These are phyloP conservation scores for Arachis hypogaea DNA, from an alignment of 306 rosid species.

Conservation along the genomic window DNA sequence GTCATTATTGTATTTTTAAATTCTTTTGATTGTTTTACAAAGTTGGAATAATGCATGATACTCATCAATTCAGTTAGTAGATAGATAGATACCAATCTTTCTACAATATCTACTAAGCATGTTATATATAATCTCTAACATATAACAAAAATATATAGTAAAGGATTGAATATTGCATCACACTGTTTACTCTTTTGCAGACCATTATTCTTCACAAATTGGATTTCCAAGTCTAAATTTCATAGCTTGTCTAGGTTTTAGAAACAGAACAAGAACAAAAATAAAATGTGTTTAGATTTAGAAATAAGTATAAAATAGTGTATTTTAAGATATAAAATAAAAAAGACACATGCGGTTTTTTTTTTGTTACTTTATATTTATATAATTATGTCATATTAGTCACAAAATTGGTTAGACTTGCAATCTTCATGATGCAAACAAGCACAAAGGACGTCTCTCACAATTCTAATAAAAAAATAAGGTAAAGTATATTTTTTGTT, in stretches of 20 bases:
- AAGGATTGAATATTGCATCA: slow-evolving; percentile 32
- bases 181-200: slow-evolving; percentile 31
- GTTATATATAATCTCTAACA: slow-evolving; percentile 3
- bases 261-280: too few relatives aligned
- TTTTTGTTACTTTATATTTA: too few relatives aligned
- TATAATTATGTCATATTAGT: too few relatives aligned
- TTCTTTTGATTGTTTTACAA: neutral
- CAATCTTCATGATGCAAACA: too few relatives aligned
- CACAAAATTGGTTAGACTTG: too few relatives aligned
- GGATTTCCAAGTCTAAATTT: neutral
- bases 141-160: neutral
- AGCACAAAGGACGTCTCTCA: neutral
- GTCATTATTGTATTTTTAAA: slow-evolving; percentile 13
- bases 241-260: too few relatives aligned
- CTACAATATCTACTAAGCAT: neutral
- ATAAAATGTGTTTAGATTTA: too few relatives aligned
- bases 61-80: neutral
- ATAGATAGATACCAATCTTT: neutral
- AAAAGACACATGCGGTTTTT: too few relatives aligned
- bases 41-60: slow-evolving; percentile 27
- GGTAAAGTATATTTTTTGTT: too few relatives aligned
- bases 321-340: neutral
- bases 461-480: too few relatives aligned
- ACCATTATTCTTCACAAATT: slow-evolving; percentile 11
- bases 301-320: too few relatives aligned